A percentile compares a stretch with the other conserved stretches of the same genome.
Evolutionary conservation across 2,329 filamentous ascomycete genomes (phyloP).

Genomic region (Colletotrichum sp.): DNA sequence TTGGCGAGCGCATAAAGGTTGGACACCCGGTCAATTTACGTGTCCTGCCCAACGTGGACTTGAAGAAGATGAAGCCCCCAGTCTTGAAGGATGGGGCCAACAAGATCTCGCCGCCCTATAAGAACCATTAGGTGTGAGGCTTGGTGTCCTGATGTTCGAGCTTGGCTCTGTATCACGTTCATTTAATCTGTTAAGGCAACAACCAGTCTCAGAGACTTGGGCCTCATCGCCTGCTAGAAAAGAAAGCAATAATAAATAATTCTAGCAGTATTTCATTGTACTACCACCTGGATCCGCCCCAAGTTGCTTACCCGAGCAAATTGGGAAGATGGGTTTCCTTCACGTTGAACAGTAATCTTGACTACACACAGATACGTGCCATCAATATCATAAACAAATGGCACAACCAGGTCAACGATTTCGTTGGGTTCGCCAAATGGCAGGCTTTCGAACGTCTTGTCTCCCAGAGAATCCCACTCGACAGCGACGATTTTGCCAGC

Average conservation of each 20-base stretch:
- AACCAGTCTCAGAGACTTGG: accelerated
- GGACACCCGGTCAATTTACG: slow-evolving; percentile 43
- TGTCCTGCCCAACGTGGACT: slow-evolving; percentile 40
- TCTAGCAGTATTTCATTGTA: background rate
- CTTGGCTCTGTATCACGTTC: background rate
- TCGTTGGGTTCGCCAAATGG: background rate
- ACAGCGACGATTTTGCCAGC: slow-evolving; percentile 19
- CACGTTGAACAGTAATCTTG: background rate
- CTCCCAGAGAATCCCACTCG: slow-evolving; percentile 17
- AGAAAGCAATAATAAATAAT: background rate
- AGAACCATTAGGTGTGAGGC: slow-evolving; percentile 39
- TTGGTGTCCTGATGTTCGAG: background rate
- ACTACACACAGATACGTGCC: background rate
- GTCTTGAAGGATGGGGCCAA: slow-evolving; percentile 30
- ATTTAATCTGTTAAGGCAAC: background rate
- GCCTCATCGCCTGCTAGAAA: background rate
- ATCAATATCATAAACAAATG: background rate
- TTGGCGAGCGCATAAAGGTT: background rate
- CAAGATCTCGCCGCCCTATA: slow-evolving; percentile 35
- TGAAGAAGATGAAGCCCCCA: slow-evolving; percentile 29
- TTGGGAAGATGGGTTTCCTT: background rate
- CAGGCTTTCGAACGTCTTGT: background rate
- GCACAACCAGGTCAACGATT: background rate
- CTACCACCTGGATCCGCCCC: background rate
- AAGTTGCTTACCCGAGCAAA: background rate